These are phyloP conservation scores for Darksidea phi DNA, from an alignment of 495 filamentous ascomycete species.

Conservation along the genomic window DNA sequence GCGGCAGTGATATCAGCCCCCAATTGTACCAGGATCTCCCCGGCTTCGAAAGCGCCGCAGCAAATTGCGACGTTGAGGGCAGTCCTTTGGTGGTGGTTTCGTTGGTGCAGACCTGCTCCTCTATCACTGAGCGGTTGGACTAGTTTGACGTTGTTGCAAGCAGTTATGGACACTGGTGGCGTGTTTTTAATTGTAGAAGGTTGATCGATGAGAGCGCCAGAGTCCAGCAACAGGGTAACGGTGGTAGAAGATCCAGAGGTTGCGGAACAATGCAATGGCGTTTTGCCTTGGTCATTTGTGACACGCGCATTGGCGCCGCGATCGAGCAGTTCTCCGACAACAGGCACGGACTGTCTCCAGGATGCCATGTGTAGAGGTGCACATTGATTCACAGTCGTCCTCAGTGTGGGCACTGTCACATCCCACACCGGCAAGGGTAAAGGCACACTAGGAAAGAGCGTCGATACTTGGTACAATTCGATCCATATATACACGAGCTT, in stretches of 20 bases:
- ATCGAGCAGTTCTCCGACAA: not conserved
- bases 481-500: not conserved
- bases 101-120: not conserved
- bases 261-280: not conserved
- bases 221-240: not conserved
- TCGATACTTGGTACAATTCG: not conserved
- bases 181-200: not conserved
- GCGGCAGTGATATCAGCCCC: not conserved
- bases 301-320: not conserved
- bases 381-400: not conserved
- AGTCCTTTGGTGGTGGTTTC: not conserved
- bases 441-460: not conserved
- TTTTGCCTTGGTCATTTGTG: not conserved
- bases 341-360: not conserved
- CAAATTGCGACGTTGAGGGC: not conserved
- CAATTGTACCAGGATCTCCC: not conserved
- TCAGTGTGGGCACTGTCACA: not conserved
- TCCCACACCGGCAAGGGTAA: too few relatives aligned
- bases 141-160: not conserved
- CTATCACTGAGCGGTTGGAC: not conserved
- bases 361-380: not conserved
- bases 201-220: not conserved
- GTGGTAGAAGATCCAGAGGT: not conserved
- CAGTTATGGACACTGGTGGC: not conserved
- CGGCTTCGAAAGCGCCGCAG: not conserved